Base-by-base conservation (phyloP, 495 filamentous ascomycete genomes). In the Penicillium manginii region DNA sequence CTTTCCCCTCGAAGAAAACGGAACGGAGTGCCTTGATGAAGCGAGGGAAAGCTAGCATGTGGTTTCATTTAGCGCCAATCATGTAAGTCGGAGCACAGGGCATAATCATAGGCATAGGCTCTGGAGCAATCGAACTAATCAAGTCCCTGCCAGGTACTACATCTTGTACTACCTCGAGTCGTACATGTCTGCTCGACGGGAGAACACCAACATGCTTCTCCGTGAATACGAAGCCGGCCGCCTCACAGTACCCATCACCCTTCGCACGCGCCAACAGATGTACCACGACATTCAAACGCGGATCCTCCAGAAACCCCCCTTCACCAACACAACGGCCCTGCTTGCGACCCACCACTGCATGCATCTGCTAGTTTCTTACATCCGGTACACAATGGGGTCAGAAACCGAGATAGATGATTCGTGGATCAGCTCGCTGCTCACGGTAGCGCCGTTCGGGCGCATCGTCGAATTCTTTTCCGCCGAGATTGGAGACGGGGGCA, bases 311-410 rank as follows among this genome's bases (percentile, higher is more conserved):
- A 63, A 72, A 17, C 77, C 77, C 32, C 77, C 77, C 3, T 80
- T 80, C 46, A 78, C 69, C 22, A 69, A 80, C 53, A 80, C 73
- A 3, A 51, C 71, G 11, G 72, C 76, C 3, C 65, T 80, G n/a
- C 63, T 78, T 56, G 71, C 74, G 19, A 78, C 77, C 15, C 76
- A 80, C 40, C 77, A 80, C 52, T 80, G 76, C 59, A 78, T 80
- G 71, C 66, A 73, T 26, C 52, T 80, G 14, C 62, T 80, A 6
- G 72, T 80, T 23, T 71, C 68, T 3, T 78, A 73, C 22, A 70
- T 80, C 49, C 72, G 68, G 40, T 63, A 72, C 51, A 77, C 76
- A 7, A 73, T 77, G 51, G 66, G 65, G 1, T 62, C 72, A 1
- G 76, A 74, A 23, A 66, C 49, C 3, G 63, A 64, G 12, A 58